Percentiles rank a stretch among this genome's conserved stretches.
These are phyloP conservation scores for Aspergillus saccharolyticus DNA, from an alignment of 495 filamentous ascomycete genomes.

Conservation along the genomic window DNA sequence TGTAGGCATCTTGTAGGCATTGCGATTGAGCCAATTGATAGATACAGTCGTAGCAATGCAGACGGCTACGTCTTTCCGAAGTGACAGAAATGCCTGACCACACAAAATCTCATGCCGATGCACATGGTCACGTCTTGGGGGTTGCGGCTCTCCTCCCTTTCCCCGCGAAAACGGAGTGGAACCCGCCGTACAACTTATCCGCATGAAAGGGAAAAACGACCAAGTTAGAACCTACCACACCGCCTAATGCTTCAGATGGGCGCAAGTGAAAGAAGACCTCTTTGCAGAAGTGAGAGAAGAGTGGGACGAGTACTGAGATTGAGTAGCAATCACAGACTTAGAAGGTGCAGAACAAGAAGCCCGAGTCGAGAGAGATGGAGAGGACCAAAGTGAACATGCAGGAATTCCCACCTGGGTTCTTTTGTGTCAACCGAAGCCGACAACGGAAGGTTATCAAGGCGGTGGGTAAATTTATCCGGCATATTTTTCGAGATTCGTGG, in stretches of 20 bases:
- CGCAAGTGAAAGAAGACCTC: not conserved
- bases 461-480: slow-evolving; percentile 3
- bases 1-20: no score
- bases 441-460: not conserved
- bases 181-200: not conserved
- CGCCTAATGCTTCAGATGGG: not conserved
- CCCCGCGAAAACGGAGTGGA: not conserved
- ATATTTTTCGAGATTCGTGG: not conserved
- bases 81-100: no score
- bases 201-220: not conserved
- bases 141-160: not conserved
- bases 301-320: not conserved
- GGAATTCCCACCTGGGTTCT: slow-evolving; percentile 4
- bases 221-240: not conserved
- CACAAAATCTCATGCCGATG: not conserved
- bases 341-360: not conserved
- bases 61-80: no score
- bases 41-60: no score
- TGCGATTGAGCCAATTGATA: no score
- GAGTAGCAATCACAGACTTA: not conserved
- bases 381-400: not conserved
- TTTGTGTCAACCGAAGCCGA: slow-evolving; percentile 6
- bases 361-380: not conserved
- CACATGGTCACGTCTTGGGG: not conserved
- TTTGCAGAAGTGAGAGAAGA: not conserved